Conservation (phyloP, 1,284 basidiomycete genomes). For the Ceratobasidium sp. region DNA sequence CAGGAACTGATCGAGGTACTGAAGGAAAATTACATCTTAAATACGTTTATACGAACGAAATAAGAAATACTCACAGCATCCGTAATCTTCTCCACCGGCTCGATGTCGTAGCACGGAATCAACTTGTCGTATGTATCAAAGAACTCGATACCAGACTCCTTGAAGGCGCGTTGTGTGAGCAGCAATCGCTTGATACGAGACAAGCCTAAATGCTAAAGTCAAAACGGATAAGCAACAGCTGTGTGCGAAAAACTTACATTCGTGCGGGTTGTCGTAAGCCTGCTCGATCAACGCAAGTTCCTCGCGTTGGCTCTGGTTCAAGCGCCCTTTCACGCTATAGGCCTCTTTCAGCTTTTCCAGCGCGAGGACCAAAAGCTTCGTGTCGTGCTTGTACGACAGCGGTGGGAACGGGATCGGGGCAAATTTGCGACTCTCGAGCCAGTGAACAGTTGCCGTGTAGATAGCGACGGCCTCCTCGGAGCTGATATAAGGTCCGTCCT, state of each 20-base stretch:
- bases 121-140: slow-evolving; percentile 97
- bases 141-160: slow-evolving; percentile 94
- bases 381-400: slow-evolving; percentile 97
- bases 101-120: slow-evolving; percentile 97
- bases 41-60: not conserved
- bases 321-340: slow-evolving; percentile 95
- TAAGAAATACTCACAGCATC: slow-evolving; percentile 75
- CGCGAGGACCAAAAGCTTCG: slow-evolving; percentile 92
- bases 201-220: slow-evolving; percentile 66
- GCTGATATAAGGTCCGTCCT: slow-evolving; percentile 97
- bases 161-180: slow-evolving; percentile 96
- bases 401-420: slow-evolving; percentile 98
- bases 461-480: slow-evolving; percentile 98
- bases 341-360: slow-evolving; percentile 98
- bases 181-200: slow-evolving; percentile 97
- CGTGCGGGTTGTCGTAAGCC: slow-evolving; percentile 94
- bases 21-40: slow-evolving; percentile 50
- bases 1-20: slow-evolving; percentile 92
- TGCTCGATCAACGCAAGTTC: slow-evolving; percentile 96
- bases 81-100: slow-evolving; percentile 98
- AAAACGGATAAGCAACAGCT: slow-evolving; percentile 25
- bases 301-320: slow-evolving; percentile 97
- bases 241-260: slow-evolving; percentile 66
- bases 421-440: slow-evolving; percentile 96
- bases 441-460: slow-evolving; percentile 97